Percentiles rank a stretch among this genome's conserved stretches.
Conservation (phyloP, 1,284 basidiomycete genomes). For the Heliocybe sulcata region DNA sequence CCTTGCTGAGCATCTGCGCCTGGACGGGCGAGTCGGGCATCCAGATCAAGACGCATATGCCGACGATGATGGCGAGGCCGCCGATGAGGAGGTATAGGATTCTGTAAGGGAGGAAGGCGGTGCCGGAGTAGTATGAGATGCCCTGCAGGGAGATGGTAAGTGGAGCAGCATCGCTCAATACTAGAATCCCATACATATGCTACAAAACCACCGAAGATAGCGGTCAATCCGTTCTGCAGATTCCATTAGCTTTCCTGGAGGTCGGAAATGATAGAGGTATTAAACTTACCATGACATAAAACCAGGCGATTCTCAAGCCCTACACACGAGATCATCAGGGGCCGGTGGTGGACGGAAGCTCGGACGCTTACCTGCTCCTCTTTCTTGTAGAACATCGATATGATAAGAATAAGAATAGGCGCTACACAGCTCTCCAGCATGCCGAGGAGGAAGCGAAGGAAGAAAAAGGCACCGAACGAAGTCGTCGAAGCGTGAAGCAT, state of each 20-base stretch:
- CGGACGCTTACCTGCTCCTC: conserved; percentile 43
- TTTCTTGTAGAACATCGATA: conserved; percentile 68
- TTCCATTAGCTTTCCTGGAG: neutral
- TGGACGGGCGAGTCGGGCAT: conserved; percentile 62
- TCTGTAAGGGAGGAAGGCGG: conserved; percentile 43
- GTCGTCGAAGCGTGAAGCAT: conserved; percentile 53
- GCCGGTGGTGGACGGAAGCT: neutral
- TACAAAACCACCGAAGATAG: conserved; percentile 59
- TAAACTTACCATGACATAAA: conserved; percentile 53
- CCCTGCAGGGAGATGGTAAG: conserved; percentile 27
- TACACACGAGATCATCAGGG: conserved; percentile 13
- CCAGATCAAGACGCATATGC: conserved; percentile 49
- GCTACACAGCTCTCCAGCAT: conserved; percentile 62
- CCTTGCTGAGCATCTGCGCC: conserved; percentile 45
- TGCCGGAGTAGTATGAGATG: conserved; percentile 47
- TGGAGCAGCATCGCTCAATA: neutral
- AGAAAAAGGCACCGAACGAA: conserved; percentile 55
- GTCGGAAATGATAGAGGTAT: neutral
- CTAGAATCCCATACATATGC: conserved; percentile 41
- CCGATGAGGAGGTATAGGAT: conserved; percentile 60
- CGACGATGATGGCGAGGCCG: conserved; percentile 52
- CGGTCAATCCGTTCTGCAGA: conserved; percentile 47
- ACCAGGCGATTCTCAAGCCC: conserved; percentile 56
- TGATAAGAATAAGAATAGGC: conserved; percentile 54
- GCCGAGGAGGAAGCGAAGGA: conserved; percentile 53